Conservation (phyloP, 148 eudicot species). For the Gaultheria prostrata region DNA sequence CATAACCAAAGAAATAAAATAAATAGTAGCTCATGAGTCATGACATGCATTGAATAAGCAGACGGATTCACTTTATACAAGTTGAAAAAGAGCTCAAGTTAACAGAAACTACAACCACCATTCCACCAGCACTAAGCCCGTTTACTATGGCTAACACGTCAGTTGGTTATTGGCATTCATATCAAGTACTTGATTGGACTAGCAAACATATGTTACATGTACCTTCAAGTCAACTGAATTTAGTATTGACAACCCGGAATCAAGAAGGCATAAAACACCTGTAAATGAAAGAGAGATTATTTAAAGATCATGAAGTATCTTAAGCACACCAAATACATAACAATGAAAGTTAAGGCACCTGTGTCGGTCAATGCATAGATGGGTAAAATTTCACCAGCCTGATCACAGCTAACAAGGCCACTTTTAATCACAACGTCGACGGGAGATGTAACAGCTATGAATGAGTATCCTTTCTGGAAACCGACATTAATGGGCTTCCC, state of each 20-base stretch:
- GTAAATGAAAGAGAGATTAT: slow-evolving; percentile 4
- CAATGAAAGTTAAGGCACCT: slow-evolving; percentile 26
- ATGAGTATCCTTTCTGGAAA: slow-evolving; percentile 36
- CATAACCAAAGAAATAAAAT: neutral
- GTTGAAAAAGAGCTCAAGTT: slow-evolving; percentile 1
- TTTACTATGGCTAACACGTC: neutral
- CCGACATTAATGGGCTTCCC: slow-evolving; percentile 38
- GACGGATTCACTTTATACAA: neutral
- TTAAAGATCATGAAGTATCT: neutral
- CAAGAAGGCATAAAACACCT: slow-evolving; percentile 49
- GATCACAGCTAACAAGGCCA: slow-evolving; percentile 16
- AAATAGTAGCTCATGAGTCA: neutral
- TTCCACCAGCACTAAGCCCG: neutral
- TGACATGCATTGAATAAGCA: neutral
- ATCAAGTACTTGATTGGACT: neutral
- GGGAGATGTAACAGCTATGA: slow-evolving; percentile 41
- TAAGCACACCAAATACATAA: neutral
- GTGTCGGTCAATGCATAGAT: slow-evolving; percentile 47
- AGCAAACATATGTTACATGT: slow-evolving; percentile 16
- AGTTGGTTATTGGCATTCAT: neutral
- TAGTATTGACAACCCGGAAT: slow-evolving; percentile 24
- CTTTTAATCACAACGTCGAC: slow-evolving; percentile 15
- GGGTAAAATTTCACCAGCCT: slow-evolving; percentile 26
- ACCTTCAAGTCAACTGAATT: slow-evolving; percentile 54
- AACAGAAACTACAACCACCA: neutral